Evolutionary conservation across 2,329 filamentous ascomycete species (phyloP).

Genomic region (Juglanconis oblonga): DNA sequence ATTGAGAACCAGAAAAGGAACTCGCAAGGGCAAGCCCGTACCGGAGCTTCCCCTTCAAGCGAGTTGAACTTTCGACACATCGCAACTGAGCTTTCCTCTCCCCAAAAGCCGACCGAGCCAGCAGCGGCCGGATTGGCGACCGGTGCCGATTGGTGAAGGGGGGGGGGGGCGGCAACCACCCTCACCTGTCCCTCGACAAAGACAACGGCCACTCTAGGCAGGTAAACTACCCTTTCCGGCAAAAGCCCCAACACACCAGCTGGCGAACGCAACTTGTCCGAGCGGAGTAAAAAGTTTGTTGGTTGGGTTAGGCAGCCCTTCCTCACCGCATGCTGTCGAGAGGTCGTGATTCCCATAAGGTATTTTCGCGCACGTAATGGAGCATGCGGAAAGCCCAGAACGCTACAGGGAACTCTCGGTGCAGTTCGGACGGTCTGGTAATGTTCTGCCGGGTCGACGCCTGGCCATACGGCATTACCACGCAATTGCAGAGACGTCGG

Average conservation of each 20-base stretch:
- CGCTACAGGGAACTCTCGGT: slow-evolving; percentile 2
- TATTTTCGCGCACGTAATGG: not conserved
- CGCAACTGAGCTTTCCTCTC: not conserved
- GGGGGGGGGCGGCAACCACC: not conserved
- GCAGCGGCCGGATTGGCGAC: not conserved
- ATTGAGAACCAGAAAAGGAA: not conserved
- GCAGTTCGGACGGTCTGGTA: not conserved
- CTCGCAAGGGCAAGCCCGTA: not conserved
- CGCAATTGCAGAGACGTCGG: not conserved
- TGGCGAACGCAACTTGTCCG: not conserved
- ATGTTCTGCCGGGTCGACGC: not conserved
- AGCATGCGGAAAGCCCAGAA: not conserved
- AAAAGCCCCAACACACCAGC: not conserved
- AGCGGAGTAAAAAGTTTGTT: not conserved
- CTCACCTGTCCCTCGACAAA: not conserved
- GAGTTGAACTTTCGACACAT: not conserved
- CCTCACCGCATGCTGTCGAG: not conserved
- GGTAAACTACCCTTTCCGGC: not conserved
- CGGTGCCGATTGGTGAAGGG: not conserved
- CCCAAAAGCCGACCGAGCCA: not conserved
- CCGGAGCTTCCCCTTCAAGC: not conserved
- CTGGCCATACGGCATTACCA: not conserved
- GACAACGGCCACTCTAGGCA: not conserved
- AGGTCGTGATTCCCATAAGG: slow-evolving; percentile 3
- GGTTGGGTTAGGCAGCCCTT: not conserved